Conservation (phyloP, 2,329 filamentous ascomycete species). For the Penicillium freii region DNA sequence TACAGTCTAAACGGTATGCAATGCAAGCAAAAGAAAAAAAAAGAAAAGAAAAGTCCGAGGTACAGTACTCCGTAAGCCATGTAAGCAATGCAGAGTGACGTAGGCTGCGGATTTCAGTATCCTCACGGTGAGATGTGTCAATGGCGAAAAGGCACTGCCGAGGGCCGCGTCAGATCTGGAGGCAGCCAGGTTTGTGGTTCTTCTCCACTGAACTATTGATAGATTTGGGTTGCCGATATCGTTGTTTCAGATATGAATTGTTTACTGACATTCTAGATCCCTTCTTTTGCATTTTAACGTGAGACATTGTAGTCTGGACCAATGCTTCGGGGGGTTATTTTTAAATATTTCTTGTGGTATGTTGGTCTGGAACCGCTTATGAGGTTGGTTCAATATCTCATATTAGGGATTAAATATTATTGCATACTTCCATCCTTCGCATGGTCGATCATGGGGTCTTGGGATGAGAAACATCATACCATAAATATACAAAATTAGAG, state of each 20-base stretch:
- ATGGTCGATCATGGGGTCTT: not conserved
- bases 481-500: not conserved
- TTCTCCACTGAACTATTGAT: conserved; percentile 19
- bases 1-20: not conserved
- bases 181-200: conserved; percentile 10
- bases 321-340: conserved; percentile 1
- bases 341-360: not conserved
- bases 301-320: not conserved
- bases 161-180: conserved; percentile 21
- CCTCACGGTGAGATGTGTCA: not conserved
- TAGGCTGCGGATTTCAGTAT: not conserved
- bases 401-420: not conserved
- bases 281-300: conserved; percentile 7
- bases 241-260: conserved; percentile 16
- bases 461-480: not conserved
- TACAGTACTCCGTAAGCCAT: not conserved
- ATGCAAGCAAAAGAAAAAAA: not conserved
- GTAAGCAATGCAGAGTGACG: conserved; percentile 3
- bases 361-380: not conserved
- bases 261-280: conserved; percentile 7
- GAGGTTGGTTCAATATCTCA: not conserved
- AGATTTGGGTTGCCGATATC: conserved; percentile 10
- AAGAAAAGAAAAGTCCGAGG: not conserved
- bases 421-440: not conserved
- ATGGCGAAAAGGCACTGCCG: not conserved